Conservation (phyloP, 2,329 filamentous ascomycete genomes). For the Hymenoscyphus repandus region DNA sequence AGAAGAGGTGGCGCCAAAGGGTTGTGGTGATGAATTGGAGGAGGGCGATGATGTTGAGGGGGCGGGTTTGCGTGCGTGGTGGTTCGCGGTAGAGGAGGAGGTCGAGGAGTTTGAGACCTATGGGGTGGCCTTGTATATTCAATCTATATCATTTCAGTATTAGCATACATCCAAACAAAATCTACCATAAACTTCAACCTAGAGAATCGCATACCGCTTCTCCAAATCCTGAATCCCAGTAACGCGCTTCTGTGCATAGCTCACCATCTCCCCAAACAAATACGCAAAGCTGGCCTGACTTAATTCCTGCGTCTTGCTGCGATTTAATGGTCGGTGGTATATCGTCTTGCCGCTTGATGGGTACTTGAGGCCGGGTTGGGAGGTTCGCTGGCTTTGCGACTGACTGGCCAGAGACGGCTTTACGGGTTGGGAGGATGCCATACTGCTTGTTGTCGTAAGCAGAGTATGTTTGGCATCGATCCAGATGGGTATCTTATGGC, state of each 20-base stretch:
- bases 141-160: slow-evolving; percentile 55
- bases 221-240: slow-evolving; percentile 92
- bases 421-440: slow-evolving; percentile 30
- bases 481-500: slow-evolving; percentile 2
- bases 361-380: slow-evolving; percentile 66
- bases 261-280: slow-evolving; percentile 93
- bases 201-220: slow-evolving; percentile 59
- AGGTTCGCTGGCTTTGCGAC: slow-evolving; percentile 22
- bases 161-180: not conserved
- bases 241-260: slow-evolving; percentile 85
- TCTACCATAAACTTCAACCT: not conserved
- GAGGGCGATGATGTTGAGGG: slow-evolving; percentile 82
- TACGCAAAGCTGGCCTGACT: slow-evolving; percentile 94
- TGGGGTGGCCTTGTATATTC: slow-evolving; percentile 86
- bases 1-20: slow-evolving; percentile 89
- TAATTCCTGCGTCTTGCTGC: slow-evolving; percentile 80
- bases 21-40: slow-evolving; percentile 93
- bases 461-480: slow-evolving; percentile 11
- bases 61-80: slow-evolving; percentile 65
- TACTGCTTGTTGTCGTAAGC: slow-evolving; percentile 15
- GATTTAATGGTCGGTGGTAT: slow-evolving; percentile 92
- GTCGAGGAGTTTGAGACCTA: slow-evolving; percentile 91
- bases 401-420: slow-evolving; percentile 23
- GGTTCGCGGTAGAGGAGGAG: slow-evolving; percentile 84
- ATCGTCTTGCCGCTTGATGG: slow-evolving; percentile 95